A percentile compares a stretch with the other conserved stretches of the same genome.
These are phyloP conservation scores for Oryza meyeriana DNA, from an alignment of 176 grass and related monocot species.

Conservation along the genomic window DNA sequence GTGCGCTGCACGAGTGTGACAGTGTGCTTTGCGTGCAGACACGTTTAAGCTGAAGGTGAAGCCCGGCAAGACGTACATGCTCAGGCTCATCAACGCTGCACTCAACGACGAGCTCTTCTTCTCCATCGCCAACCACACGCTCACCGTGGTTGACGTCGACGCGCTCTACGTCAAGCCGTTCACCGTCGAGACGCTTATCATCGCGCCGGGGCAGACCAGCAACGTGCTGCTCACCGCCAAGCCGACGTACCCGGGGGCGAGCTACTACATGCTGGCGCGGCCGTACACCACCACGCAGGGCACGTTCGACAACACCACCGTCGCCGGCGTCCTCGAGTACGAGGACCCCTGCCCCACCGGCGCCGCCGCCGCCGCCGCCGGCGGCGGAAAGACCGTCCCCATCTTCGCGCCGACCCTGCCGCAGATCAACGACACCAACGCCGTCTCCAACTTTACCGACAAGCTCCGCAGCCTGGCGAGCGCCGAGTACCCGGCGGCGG, in stretches of 20 bases:
- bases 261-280: constrained; percentile 56
- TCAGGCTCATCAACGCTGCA: constrained; percentile 51
- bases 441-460: constrained; percentile 52
- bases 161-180: constrained; percentile 81
- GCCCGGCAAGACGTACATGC: constrained; percentile 52
- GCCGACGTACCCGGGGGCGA: constrained; percentile 20
- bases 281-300: constrained; percentile 60
- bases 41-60: constrained; percentile 35
- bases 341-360: constrained; percentile 14
- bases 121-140: constrained; percentile 67
- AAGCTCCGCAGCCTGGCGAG: constrained; percentile 66
- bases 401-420: constrained; percentile 43
- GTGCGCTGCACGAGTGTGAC: not conserved
- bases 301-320: constrained; percentile 81
- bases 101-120: constrained; percentile 76
- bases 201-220: constrained; percentile 70
- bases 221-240: constrained; percentile 60
- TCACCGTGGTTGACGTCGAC: constrained; percentile 76
- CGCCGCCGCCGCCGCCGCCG: not conserved
- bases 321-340: constrained; percentile 81
- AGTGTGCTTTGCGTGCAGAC: not conserved
- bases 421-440: constrained; percentile 57
- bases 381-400: constrained; percentile 9
- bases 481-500: constrained; percentile 54
- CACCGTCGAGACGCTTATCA: constrained; percentile 47